Evolutionary conservation across 176 grass and related monocot species (phyloP), one percentile per base, ranked within the genome.

Genomic region (Oryza glaberrima): DNA sequence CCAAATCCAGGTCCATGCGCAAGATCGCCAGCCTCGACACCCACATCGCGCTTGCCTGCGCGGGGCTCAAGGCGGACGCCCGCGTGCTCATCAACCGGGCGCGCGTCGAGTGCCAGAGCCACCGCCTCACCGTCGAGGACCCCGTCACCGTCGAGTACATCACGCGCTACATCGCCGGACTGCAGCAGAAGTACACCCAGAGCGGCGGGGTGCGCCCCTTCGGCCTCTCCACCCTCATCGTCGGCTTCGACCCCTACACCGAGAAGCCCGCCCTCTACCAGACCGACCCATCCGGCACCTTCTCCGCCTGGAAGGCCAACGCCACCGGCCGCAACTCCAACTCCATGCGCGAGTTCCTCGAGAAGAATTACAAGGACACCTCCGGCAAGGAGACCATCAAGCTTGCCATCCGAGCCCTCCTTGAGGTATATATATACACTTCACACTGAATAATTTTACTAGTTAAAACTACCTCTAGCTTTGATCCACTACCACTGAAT

Each of bases 341-440:
- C 81, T 95, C 93, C 45, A 95, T 95, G 95, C 88, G 95, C 22
- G 95, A 98, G 85, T 98, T 95, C 65, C 84, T 98, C 36, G 95
- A 98, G 87, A 98, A 95, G 77, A 95, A 98, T 67, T 98, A 91
- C 85, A 98, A 92, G 93, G 95, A 98, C n/a, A 98, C 95, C 17
- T 93, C 91, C 4, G 96, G 96, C 60, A 93, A 90, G 89, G 93
- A 95, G 80, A 98, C 96, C 26, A 81, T 95, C 84, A 98, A 95
- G 93, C 90, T 98, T 22, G 90, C 96, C 32, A 98, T 98, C 65
- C 81, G 81, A 22, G 88, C 96, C 25, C 89, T 98, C 41, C 96
- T 98, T 47, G 96, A 98, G 86, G 96, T 98, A 90, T 26, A 79
- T 41, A 7, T 41, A 40, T 40, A 40, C 68, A 38, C 34, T 67